These are phyloP conservation scores for Guillardia theta DNA, from an alignment of 78 protist species.

Conservation along the genomic window DNA sequence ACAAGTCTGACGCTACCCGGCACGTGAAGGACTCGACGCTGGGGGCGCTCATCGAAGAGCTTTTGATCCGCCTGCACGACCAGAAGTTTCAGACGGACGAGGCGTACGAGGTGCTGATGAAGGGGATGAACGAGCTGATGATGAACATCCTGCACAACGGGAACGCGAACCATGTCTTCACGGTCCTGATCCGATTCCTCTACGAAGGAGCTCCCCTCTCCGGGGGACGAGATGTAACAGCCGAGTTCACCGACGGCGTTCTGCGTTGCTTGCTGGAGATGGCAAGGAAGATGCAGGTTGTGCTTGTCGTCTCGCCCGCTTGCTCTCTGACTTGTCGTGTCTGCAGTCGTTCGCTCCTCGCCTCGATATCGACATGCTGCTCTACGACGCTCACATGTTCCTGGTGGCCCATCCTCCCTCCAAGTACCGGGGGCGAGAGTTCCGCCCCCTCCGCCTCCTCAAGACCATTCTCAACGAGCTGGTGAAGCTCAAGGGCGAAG, in stretches of 20 bases:
- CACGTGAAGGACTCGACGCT: background rate
- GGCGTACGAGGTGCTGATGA: background rate
- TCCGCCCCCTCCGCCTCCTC: slow-evolving; percentile 37
- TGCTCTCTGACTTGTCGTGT: background rate
- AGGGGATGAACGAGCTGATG: background rate
- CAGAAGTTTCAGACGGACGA: background rate
- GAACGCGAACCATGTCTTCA: background rate
- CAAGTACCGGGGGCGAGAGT: slow-evolving; percentile 43
- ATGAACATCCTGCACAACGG: background rate
- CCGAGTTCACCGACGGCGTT: background rate
- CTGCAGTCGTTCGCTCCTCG: background rate
- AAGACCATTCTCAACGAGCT: slow-evolving; percentile 41
- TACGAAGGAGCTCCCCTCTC: slow-evolving; percentile 44
- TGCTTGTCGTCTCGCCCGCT: background rate
- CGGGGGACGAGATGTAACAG: background rate
- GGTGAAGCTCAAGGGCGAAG: slow-evolving; percentile 35
- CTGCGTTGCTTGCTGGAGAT: slow-evolving; percentile 36
- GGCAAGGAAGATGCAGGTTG: background rate
- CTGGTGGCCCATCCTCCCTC: slow-evolving; percentile 28
- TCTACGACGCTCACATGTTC: slow-evolving; percentile 37
- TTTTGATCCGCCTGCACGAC: background rate
- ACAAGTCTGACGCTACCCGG: background rate
- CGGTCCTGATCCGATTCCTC: slow-evolving; percentile 33
- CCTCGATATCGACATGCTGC: slow-evolving; percentile 30
- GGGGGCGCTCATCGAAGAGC: background rate